Evolutionary conservation across 805 yeast genomes (phyloP), one percentile per base, ranked within the genome.

Genomic region (Cyberlindnera mississippiensis): DNA sequence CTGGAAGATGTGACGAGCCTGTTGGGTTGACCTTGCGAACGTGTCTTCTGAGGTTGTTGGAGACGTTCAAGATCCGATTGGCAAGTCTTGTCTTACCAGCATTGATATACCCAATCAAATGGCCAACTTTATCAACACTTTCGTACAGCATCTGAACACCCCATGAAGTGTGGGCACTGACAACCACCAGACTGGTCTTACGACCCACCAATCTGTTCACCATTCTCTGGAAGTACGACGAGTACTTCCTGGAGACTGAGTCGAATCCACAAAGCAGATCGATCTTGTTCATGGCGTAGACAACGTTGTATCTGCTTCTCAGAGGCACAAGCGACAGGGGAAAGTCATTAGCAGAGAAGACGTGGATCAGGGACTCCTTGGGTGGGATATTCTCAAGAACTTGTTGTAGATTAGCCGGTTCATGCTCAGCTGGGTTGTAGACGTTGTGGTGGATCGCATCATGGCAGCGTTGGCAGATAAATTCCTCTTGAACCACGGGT

Each of bases 41-140:
- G 3, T 48, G 46, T 4, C 18, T 15, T 10, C 24, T 44, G 10
- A 33, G 12, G n/a, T 38, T 44, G 16, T 38, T 43, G 1, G 51
- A 38, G 9, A 44, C 34, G 29, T 54, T 50, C 72, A 74, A 46
- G 15, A 82, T 48, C 15, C 77, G 53, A 49, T 72, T 75, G 1
- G 82, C 67, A 28, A 85, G 50, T 2, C 82, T 69, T 3, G 87
- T 78, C 56, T 85, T 85, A 1, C 95, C 95, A 12, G 76, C 70
- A 53, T 85, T 85, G 10, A 82, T 78, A 44, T 71, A 71, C 1
- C 95, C 95, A 16, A 84, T 63, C 24, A 85, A 59, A 52, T 75
- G 80, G 7, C 74, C 58, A 26, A 64, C 61, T 7, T 35, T 16
- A 0, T 68, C 67, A 7, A 82, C 53, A 6, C 52, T 52, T 2